Evolutionary conservation across 2,329 filamentous ascomycete genomes (phyloP).

Genomic region (Dothideomycetes sp.): DNA sequence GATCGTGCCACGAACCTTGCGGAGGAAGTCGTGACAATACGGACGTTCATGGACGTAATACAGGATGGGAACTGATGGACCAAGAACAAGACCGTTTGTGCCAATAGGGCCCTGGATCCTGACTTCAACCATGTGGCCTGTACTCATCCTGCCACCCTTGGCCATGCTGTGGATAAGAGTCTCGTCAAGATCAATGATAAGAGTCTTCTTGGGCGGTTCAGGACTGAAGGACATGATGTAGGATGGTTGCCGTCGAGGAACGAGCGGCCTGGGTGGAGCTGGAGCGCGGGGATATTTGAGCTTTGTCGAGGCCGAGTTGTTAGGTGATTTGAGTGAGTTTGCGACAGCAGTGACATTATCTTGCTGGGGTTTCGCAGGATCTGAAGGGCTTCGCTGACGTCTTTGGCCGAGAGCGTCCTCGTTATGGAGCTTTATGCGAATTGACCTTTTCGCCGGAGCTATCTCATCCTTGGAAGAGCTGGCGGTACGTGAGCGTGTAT

Average conservation of each 20-base stretch:
- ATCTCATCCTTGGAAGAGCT: slow-evolving; percentile 42
- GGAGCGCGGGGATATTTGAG: slow-evolving; percentile 86
- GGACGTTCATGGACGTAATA: slow-evolving; percentile 99
- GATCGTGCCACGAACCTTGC: slow-evolving; percentile 48
- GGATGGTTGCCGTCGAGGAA: slow-evolving; percentile 81
- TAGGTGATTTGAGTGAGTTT: slow-evolving; percentile 85
- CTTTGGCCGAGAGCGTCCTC: slow-evolving; percentile 53
- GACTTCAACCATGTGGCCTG: slow-evolving; percentile 98
- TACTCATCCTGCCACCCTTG: slow-evolving; percentile 90
- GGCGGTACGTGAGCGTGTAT: slow-evolving; percentile 55
- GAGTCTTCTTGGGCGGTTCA: slow-evolving; percentile 69
- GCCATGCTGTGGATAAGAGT: slow-evolving; percentile 97
- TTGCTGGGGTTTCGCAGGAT: slow-evolving; percentile 17
- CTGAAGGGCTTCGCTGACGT: slow-evolving; percentile 13
- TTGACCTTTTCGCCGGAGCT: slow-evolving; percentile 64
- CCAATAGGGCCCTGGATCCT: slow-evolving; percentile 45
- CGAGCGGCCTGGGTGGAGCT: slow-evolving; percentile 77
- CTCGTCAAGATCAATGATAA: slow-evolving; percentile 93
- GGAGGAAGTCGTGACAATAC: slow-evolving; percentile 91
- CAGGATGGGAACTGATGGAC: slow-evolving; percentile 87
- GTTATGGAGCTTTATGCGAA: slow-evolving; percentile 80
- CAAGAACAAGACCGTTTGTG: slow-evolving; percentile 57
- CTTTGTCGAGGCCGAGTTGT: slow-evolving; percentile 58
- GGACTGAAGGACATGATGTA: slow-evolving; percentile 57
- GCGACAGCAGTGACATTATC: slow-evolving; percentile 43